phyloP scores from a whole-genome alignment of 1,284 basidiomycete species.

The Ceratobasidium sp. region DNA sequence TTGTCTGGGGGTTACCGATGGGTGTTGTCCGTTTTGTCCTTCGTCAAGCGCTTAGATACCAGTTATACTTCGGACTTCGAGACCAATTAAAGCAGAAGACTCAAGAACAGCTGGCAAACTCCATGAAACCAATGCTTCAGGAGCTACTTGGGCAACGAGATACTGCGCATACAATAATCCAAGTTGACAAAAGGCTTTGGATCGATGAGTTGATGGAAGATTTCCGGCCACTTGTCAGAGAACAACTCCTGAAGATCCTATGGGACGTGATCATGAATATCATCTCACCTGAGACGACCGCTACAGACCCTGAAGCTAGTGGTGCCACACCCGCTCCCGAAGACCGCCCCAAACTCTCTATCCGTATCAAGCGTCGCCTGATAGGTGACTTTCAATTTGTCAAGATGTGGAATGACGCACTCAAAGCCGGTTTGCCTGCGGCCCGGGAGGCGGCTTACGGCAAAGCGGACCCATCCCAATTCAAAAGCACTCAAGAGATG shows the following conservation, averaged over 20 bases:
- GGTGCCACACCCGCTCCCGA: background rate
- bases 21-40: background rate
- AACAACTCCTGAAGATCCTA: background rate
- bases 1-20: constrained; percentile 1
- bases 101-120: background rate
- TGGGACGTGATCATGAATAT: constrained; percentile 4
- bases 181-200: background rate
- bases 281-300: background rate
- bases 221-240: background rate
- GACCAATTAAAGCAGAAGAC: background rate
- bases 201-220: background rate
- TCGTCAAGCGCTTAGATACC: background rate
- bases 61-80: constrained; percentile 6
- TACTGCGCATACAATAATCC: background rate
- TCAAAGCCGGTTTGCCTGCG: background rate
- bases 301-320: background rate
- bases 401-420: background rate
- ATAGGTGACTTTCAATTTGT: background rate
- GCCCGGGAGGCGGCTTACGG: background rate
- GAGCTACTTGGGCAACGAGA: background rate
- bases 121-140: background rate
- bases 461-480: background rate
- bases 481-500: background rate
- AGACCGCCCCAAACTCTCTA: background rate
- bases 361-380: background rate